These are phyloP conservation scores for Epichloe sp. DNA, from an alignment of 2,329 filamentous ascomycete species.

Conservation along the genomic window DNA sequence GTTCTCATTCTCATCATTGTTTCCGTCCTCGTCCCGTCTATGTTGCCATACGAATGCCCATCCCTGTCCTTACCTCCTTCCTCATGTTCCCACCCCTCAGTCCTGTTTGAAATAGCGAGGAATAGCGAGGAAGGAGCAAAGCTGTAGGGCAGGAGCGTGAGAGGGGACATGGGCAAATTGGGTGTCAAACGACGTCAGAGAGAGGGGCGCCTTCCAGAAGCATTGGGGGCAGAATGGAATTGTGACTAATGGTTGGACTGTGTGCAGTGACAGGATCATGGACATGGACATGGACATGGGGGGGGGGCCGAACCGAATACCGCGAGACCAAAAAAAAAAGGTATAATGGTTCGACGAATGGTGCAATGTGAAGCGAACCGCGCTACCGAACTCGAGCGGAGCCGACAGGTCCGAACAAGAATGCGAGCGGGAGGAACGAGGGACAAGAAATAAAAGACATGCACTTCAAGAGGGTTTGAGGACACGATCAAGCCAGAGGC, in stretches of 20 bases:
- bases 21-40: no score
- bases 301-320: neutral
- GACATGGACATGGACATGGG: neutral
- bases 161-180: neutral
- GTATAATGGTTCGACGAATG: neutral
- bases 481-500: neutral
- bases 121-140: constrained; percentile 7
- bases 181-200: neutral
- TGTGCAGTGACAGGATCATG: constrained; percentile 7
- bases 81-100: neutral
- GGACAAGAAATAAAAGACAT: neutral
- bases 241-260: constrained; percentile 7
- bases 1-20: no score
- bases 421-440: neutral
- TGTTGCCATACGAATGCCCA: no score
- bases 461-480: neutral
- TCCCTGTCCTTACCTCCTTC: neutral
- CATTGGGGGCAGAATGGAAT: constrained; percentile 8
- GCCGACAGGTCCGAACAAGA: neutral
- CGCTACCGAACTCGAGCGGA: neutral
- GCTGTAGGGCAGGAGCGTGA: neutral
- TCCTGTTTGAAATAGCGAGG: neutral
- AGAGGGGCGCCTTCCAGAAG: constrained; percentile 2
- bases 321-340: neutral
- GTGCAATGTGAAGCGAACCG: neutral